Conservation (phyloP, 164 flowering plant species). For the Annona squamosa region DNA sequence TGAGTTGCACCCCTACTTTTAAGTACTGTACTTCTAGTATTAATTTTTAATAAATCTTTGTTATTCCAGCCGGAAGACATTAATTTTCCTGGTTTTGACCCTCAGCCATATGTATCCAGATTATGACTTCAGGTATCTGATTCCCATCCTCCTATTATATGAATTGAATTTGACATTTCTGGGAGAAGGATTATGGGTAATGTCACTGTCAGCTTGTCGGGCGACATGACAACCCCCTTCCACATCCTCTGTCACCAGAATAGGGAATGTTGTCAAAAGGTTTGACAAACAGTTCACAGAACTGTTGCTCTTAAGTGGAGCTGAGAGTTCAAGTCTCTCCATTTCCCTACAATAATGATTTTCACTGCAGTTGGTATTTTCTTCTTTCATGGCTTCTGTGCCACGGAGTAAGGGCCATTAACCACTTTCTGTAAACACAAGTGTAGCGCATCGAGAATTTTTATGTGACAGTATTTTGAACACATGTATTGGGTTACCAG, state of each 20-base stretch:
- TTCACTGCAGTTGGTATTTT: not conserved
- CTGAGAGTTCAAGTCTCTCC: conserved; percentile 99
- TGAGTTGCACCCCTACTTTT: not conserved
- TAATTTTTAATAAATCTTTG: conserved; percentile 8
- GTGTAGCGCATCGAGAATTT: conserved; percentile 4
- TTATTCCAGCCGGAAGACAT: conserved; percentile 78
- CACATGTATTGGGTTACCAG: conserved; percentile 42
- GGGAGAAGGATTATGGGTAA: conserved; percentile 86
- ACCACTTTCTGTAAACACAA: conserved; percentile 5
- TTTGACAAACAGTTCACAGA: conserved; percentile 81
- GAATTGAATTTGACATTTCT: not conserved
- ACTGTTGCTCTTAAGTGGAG: conserved; percentile 93
- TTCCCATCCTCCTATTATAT: conserved; percentile 16
- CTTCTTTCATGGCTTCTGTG: not conserved
- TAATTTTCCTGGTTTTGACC: conserved; percentile 82
- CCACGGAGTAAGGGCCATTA: not conserved
- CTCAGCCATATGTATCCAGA: conserved; percentile 94
- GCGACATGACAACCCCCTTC: conserved; percentile 92
- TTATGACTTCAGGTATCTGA: conserved; percentile 91
- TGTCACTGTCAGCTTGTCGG: conserved; percentile 87
- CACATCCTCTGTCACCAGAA: conserved; percentile 38
- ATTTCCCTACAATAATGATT: conserved; percentile 56
- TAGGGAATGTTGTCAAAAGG: conserved; percentile 99
- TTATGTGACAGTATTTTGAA: conserved; percentile 22
- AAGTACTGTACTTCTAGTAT: not conserved